Evolutionary conservation across 2,329 filamentous ascomycete species (phyloP).

Genomic region (Blastomyces parvus): DNA sequence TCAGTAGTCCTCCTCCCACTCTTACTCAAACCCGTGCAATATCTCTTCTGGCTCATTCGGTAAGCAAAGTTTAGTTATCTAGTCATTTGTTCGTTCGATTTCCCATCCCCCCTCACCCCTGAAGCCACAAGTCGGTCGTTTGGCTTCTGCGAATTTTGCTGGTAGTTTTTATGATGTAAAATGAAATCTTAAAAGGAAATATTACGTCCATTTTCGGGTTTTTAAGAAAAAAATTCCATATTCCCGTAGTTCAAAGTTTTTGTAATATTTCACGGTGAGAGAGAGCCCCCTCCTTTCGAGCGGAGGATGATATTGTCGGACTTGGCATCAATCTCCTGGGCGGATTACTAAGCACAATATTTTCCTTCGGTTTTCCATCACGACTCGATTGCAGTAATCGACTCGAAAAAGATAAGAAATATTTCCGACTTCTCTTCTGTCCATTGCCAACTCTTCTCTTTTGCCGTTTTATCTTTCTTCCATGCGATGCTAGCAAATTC

Average conservation of each 20-base stretch:
- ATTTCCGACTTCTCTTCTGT: background rate
- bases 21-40: background rate
- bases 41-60: background rate
- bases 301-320: no score
- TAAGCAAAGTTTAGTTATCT: background rate
- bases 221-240: background rate
- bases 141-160: background rate
- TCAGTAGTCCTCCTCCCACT: background rate
- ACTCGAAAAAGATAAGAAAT: background rate
- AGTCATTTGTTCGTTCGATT: background rate
- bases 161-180: background rate
- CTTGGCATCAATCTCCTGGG: background rate
- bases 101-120: background rate
- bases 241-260: background rate
- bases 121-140: background rate
- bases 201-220: background rate
- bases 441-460: background rate
- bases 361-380: background rate
- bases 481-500: constrained; percentile 6
- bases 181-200: background rate
- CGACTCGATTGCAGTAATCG: background rate
- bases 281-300: no score
- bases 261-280: no score
- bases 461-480: background rate
- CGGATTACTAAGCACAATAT: background rate